A percentile compares a stretch with the other conserved stretches of the same genome.
Conservation (phyloP, 2,329 filamentous ascomycete species). For the Elsinoe necatrix region DNA sequence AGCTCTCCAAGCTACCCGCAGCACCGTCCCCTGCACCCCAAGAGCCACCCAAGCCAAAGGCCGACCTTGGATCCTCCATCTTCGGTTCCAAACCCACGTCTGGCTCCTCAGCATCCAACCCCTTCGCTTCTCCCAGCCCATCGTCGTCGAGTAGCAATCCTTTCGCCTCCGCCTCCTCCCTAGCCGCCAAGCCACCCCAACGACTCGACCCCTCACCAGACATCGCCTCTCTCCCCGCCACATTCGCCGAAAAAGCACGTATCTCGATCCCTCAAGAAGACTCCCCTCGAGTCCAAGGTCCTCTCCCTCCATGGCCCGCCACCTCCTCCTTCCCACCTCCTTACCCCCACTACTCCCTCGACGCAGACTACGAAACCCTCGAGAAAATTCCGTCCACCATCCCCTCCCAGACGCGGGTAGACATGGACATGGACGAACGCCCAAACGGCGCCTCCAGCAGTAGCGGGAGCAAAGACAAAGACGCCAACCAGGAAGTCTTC, state of each 20-base stretch:
- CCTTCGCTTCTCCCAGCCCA: slow-evolving; percentile 48
- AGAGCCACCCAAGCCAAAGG: slow-evolving; percentile 28
- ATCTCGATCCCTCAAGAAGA: slow-evolving; percentile 36
- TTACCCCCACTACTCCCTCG: slow-evolving; percentile 70
- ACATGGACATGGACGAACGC: slow-evolving; percentile 27
- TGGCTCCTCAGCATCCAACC: slow-evolving; percentile 39
- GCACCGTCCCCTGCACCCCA: slow-evolving; percentile 21
- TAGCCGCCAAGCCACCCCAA: slow-evolving; percentile 39
- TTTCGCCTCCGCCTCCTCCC: slow-evolving; percentile 42
- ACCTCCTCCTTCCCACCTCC: slow-evolving; percentile 55
- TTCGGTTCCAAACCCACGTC: slow-evolving; percentile 52
- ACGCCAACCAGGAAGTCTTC: slow-evolving; percentile 41
- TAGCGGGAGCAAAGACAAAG: slow-evolving; percentile 25
- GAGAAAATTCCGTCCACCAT: slow-evolving; percentile 49
- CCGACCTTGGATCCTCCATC: slow-evolving; percentile 55
- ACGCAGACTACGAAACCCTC: slow-evolving; percentile 87
- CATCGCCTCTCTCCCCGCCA: slow-evolving; percentile 56
- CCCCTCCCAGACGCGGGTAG: slow-evolving; percentile 39
- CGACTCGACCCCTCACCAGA: slow-evolving; percentile 23
- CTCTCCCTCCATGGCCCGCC: slow-evolving; percentile 65
- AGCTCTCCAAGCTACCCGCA: slow-evolving; percentile 16
- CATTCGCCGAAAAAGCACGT: slow-evolving; percentile 63
- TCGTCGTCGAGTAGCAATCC: slow-evolving; percentile 52
- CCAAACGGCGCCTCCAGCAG: slow-evolving; percentile 25
- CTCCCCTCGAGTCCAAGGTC: slow-evolving; percentile 23